Evolutionary conservation across 805 yeast genomes (phyloP).

Genomic region (Yamadazyma olivae): DNA sequence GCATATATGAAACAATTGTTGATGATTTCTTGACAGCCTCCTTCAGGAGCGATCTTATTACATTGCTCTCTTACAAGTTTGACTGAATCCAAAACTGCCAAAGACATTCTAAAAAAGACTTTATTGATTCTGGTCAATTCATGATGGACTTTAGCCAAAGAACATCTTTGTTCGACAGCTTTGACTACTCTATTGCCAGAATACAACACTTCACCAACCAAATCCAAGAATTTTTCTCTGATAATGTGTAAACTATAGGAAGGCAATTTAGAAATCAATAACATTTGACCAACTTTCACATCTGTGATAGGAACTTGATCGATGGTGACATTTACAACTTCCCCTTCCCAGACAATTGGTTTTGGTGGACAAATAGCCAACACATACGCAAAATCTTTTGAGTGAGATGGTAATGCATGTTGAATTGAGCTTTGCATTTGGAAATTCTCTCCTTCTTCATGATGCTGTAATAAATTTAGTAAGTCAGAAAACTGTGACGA

Average conservation of each 20-base stretch:
- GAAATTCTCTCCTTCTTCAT: conserved; percentile 15
- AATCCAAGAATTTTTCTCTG: conserved; percentile 53
- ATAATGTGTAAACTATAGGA: conserved; percentile 51
- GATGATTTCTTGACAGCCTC: conserved; percentile 70
- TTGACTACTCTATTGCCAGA: conserved; percentile 27
- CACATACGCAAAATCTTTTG: conserved; percentile 53
- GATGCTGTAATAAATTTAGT: conserved; percentile 15
- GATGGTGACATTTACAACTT: conserved; percentile 54
- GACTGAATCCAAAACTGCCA: conserved; percentile 61
- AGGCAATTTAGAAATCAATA: conserved; percentile 71
- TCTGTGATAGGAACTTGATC: conserved; percentile 49
- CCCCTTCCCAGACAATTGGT: conserved; percentile 91
- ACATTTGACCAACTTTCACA: conserved; percentile 63
- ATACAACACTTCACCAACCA: conserved; percentile 53
- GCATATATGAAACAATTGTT: conserved; percentile 75
- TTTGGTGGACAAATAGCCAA: conserved; percentile 74
- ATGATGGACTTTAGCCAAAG: conserved; percentile 67
- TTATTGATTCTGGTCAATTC: conserved; percentile 67
- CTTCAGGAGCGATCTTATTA: conserved; percentile 45
- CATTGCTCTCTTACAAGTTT: conserved; percentile 52
- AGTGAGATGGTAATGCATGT: conserved; percentile 16
- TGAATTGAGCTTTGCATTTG: conserved; percentile 11
- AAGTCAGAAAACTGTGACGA: conserved; percentile 26
- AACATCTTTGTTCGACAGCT: conserved; percentile 64
- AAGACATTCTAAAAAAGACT: conserved; percentile 63